Base-by-base conservation (phyloP, 2,329 filamentous ascomycete species). In the Thielaviopsis euricoi region DNA sequence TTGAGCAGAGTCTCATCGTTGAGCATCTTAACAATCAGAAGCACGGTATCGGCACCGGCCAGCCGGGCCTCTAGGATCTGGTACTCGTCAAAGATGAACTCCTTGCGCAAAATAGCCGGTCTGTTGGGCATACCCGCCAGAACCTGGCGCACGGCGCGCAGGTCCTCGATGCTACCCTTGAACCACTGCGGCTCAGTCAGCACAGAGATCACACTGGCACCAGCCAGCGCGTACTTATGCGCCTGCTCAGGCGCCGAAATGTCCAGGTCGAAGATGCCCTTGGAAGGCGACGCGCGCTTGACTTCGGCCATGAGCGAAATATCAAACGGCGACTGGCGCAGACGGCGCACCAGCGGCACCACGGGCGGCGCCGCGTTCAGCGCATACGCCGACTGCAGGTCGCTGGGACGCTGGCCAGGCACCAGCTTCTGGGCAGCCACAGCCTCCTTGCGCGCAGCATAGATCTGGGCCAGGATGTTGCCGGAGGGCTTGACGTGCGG, bases 171-270 rank as follows among this genome's bases (percentile, higher is more conserved):
- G 70, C 86, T 95, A 53, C 93, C 93, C 73, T 96, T 97, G 76
- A 98, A 98, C 93, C 93, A 98, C 67, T 97, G 87, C 0, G 94
- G 93, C 71, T 98, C 93, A 0, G 93, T 98, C 52, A 98, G 79
- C n/a, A 98, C 93, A 1, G 93, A 97, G 63, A 98, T 98, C 46
- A 95, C 89, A 68, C 91, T 97, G 53, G 93, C 93, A 15, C 93
- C 94, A 6, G 93, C 90, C 55, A 93, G 78, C 10, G 94, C 93
- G 69, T 98, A 98, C 64, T 86, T 89, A 62, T 84, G 83, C 49
- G 94, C 93, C 70, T 98, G 93, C 5, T 85, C 82, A 23, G 93
- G 89, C 10, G 93, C 93, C 65, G 86, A 93, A 22, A 90, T 86
- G 25, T 88, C 82, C 2, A 95, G 77, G 0, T 90, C 88, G 62